Evolutionary conservation across 164 flowering plant species (phyloP), one percentile per base, ranked within the genome.

Genomic region (Liquidambar formosana): DNA sequence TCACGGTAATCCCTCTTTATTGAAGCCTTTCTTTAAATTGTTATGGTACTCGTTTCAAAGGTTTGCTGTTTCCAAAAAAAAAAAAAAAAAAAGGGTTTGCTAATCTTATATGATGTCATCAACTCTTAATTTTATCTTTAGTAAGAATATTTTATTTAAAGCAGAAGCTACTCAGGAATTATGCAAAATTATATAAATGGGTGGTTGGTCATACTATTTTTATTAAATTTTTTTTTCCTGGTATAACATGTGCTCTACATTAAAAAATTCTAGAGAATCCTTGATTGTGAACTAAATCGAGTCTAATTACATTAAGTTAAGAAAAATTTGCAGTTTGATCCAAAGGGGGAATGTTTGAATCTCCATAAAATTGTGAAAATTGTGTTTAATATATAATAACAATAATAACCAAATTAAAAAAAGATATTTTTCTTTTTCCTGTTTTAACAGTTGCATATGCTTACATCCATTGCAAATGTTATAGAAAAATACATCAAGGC

Each of bases 1-100:
- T 90, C 58, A 87, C 89, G 94, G 98, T 93, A 84, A 68, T 64
- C 41, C 25, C 47, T 64, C 43, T 67, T 61, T 41, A n/a, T 56
- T 56, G 22, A 22, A 45, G 16, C 18, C 21, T 14, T 69, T 52
- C 10, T 43, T 61, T 22, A 10, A 47, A 41, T 61, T 6, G 11
- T 45, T 51, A 10, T 54, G 12, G 26, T 47, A 19, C 25, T 23
- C 15, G 22, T 9, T 28, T 58, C 41, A 16, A 18, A 51, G 15
- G 43, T 38, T 27, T 61, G n/a, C 18, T 15, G 14, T 5, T n/a
- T n/a, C n/a, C n/a, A n/a, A n/a, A n/a, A n/a, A n/a, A n/a, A n/a
- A n/a, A n/a, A n/a, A n/a, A n/a, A n/a, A n/a, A n/a, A n/a, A 58
- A 13, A 28, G 1, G n/a, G 12, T 18, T 59, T 21, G 3, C 6